Base-by-base conservation (phyloP, 495 filamentous ascomycete genomes). In the Darksidea phi region DNA sequence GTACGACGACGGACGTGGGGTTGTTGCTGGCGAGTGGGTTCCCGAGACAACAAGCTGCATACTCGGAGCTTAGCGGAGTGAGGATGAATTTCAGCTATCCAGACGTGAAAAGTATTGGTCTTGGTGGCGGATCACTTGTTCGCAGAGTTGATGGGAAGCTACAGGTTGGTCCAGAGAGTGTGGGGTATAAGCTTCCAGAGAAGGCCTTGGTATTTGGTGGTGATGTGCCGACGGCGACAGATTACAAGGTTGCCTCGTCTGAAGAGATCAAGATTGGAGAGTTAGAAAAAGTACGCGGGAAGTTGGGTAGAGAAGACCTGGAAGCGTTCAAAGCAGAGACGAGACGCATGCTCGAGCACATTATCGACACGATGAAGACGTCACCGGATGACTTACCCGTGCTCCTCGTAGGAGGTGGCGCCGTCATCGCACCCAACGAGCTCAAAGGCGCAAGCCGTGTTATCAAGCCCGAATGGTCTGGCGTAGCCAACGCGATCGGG, bases 1-100 rank as follows among this genome's bases (percentile, higher is more conserved):
- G 81, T 3, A 84, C 81, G 0, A 84, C 81, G 11, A 82, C 78
- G 4, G 81, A 84, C 65, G 74, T 82, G 6, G 78, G 79, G 34
- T 75, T 77, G 8, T 63, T 84, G 24, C 72, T 83, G 1, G 75
- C 78, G 12, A 79, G 75, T 48, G 80, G 81, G 1, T 82, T 81
- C 50, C 80, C 81, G 6, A 73, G 80, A 18, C 79, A 82, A 61
- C 79, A 81, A 36, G 74, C 81, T n/a, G 77, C 78, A 6, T 80
- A 78, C 43, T 75, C 77, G 32, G 75, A 77, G 43, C 71, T 83
- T 18, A 79, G 72, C 0, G 80, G 81, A 1, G 76, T 84, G 26
- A 70, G 79, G 32, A 80, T 78, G 62, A 79, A 78, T 15, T 83
- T 79, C 57, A 78, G 77, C 0, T 81, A 80, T 58, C 82, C 82